Percentiles rank a stretch among this genome's conserved stretches.
Evolutionary conservation across 1,284 basidiomycete species (phyloP).

Genomic region (Anthracocystis walkeri): DNA sequence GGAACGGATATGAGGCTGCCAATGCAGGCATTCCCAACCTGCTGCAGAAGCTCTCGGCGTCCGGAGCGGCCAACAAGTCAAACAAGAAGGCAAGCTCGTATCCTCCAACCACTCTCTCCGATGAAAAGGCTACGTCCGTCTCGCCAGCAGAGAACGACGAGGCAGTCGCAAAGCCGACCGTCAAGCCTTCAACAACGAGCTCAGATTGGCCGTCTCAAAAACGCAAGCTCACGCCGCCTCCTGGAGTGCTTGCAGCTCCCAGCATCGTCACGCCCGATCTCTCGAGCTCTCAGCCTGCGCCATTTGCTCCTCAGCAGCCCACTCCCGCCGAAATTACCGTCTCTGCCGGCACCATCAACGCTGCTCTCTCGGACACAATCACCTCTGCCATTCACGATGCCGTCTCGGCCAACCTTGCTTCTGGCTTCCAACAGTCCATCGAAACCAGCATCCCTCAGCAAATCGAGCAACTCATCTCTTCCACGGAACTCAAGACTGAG

Average conservation of each 20-base stretch:
- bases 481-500: conserved; percentile 41
- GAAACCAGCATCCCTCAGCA: conserved; percentile 30
- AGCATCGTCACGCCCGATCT: too few species aligned
- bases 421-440: conserved; percentile 23
- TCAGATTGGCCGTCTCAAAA: neutral
- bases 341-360: conserved; percentile 9
- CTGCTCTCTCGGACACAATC: conserved; percentile 23
- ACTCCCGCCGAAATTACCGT: neutral
- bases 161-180: neutral
- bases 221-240: neutral
- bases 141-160: neutral
- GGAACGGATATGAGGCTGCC: conserved; percentile 26
- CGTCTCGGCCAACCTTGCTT: conserved; percentile 18
- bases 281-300: neutral
- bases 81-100: neutral
- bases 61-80: conserved; percentile 19
- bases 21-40: conserved; percentile 23
- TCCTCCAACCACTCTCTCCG: neutral
- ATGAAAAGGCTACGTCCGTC: neutral
- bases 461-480: conserved; percentile 40
- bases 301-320: neutral
- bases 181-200: neutral
- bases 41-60: conserved; percentile 29
- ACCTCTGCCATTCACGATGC: conserved; percentile 20
- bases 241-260: neutral